Base-by-base conservation (phyloP, 2,329 filamentous ascomycete species). In the Coleophoma cylindrospora region DNA sequence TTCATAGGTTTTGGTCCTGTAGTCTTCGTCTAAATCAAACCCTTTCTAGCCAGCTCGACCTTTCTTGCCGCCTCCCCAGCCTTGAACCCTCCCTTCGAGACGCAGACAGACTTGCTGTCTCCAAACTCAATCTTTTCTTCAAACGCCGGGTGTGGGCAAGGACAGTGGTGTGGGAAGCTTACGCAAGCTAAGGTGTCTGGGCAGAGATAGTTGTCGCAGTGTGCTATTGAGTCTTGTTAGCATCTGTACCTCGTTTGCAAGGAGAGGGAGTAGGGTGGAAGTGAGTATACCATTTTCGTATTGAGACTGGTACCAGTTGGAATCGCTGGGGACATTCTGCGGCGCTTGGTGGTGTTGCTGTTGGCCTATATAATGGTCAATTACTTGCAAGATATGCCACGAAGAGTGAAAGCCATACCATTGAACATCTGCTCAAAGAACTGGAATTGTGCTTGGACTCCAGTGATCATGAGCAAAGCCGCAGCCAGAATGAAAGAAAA, bases 341-440 rank as follows among this genome's bases (percentile, higher is more conserved):
- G 81, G 81, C 58, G 84, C 76, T 50, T 81, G 74, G 40, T 79
- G 76, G 40, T 77, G 74, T 43, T 64, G 61, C 36, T 61, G 54
- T 43, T 60, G 56, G 19, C 41, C 41, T 44, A 27, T 21, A 22
- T n/a, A 32, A 27, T 32, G 37, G 15, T 48, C 47, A 41, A 45
- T 34, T 22, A 64, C 88, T 92, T 4, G 86, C 79, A 38, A 86
- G 87, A 66, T 95, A 91, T 60, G 87, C 83, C 27, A 27, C 27
- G 27, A 27, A 27, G 27, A 27, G 27, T 79, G 79, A 57, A 83
- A 76, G 50, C 44, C 79, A 70, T 57, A 58, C 81, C 81, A 60
- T 83, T 79, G 68, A 99, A 97, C 89, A 97, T 96, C 63, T 97
- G 90, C 68, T 96, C 91, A 72, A 97, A 99, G 80, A 99, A 96